These are phyloP conservation scores for Penicillium vulpinum DNA, from an alignment of 2,329 filamentous ascomycete species.

Conservation along the genomic window DNA sequence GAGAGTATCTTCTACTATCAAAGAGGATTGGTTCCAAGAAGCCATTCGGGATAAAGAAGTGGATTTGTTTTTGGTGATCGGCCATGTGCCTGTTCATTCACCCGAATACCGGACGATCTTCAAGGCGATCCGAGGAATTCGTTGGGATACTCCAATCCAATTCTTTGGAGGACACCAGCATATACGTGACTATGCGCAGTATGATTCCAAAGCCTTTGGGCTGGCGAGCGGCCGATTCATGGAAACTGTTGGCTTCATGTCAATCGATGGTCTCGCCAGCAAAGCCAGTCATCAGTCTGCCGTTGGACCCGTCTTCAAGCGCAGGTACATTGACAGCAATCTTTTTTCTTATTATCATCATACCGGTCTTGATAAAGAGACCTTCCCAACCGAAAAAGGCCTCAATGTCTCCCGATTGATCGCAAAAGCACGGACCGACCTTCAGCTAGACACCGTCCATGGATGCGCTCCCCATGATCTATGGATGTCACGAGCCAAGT, in stretches of 20 bases:
- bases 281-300: conserved; percentile 32
- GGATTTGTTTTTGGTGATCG: conserved; percentile 82
- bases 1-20: conserved; percentile 74
- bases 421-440: conserved; percentile 63
- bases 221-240: conserved; percentile 89
- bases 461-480: conserved; percentile 81
- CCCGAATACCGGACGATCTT: conserved; percentile 76
- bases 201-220: conserved; percentile 74
- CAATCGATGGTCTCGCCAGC: conserved; percentile 66
- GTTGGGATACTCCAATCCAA: conserved; percentile 81
- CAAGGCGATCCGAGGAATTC: conserved; percentile 71
- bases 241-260: conserved; percentile 94
- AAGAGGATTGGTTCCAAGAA: conserved; percentile 84
- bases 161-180: conserved; percentile 92
- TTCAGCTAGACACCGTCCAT: conserved; percentile 70
- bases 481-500: conserved; percentile 79
- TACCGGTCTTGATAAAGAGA: conserved; percentile 67
- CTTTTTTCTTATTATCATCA: conserved; percentile 81
- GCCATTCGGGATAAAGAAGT: conserved; percentile 76
- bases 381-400: conserved; percentile 75
- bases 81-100: conserved; percentile 81
- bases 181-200: conserved; percentile 78
- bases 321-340: conserved; percentile 93
- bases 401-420: conserved; percentile 71
- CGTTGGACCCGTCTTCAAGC: conserved; percentile 60